Evolutionary conservation across 2,329 filamentous ascomycete genomes (phyloP).

Genomic region (Pseudocercospora fuligena): DNA sequence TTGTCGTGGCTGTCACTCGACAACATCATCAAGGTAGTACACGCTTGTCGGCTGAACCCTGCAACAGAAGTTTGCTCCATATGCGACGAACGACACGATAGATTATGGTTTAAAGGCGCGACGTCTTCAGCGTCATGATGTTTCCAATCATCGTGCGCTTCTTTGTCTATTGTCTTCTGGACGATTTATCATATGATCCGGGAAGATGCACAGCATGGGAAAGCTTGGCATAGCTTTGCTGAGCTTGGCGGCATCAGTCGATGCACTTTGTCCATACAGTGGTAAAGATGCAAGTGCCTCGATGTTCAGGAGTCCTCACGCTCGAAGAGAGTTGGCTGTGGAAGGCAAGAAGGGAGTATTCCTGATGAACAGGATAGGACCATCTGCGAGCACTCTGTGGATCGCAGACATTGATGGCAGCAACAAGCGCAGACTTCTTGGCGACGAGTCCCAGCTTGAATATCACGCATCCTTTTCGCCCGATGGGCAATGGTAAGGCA

Average conservation of each 20-base stretch:
- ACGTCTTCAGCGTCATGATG: not conserved
- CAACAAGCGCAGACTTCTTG: conserved; percentile 16
- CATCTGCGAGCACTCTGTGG: conserved; percentile 14
- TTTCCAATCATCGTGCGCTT: not conserved
- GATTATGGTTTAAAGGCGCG: not conserved
- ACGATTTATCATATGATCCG: not conserved
- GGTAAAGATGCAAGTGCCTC: not conserved
- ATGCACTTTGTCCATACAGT: conserved; percentile 4
- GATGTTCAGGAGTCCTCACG: not conserved
- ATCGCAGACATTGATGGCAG: conserved; percentile 21
- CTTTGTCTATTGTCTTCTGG: not conserved
- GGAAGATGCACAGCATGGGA: not conserved
- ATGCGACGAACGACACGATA: not conserved
- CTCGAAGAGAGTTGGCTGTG: conserved; percentile 4
- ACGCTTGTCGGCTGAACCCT: not conserved
- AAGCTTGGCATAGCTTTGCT: not conserved
- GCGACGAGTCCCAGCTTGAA: conserved; percentile 13
- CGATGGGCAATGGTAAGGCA: conserved; percentile 16
- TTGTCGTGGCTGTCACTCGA: not conserved
- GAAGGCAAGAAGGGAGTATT: conserved; percentile 21
- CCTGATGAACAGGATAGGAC: conserved; percentile 23
- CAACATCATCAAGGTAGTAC: not conserved
- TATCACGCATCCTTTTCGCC: conserved; percentile 19
- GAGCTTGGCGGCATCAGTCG: not conserved
- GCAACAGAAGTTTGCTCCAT: not conserved